Evolutionary conservation across 331 rosid species (phyloP), one percentile per base, ranked within the genome.

Genomic region (Spiraea crenata): DNA sequence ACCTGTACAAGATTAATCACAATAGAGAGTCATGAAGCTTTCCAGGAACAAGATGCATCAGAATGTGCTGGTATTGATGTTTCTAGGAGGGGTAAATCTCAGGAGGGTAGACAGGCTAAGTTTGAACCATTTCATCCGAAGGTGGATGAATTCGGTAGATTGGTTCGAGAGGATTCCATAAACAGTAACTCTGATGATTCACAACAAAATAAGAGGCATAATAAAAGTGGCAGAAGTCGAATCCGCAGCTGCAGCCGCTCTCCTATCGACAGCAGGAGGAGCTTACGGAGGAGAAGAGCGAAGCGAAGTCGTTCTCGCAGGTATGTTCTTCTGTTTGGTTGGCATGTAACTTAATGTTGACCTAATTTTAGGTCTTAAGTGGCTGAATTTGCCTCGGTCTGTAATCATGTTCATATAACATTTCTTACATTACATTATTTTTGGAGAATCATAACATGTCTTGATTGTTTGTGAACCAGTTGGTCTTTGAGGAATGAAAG

Each of bases 121-220:
- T 16, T 68, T 55, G 84, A 83, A 75, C 51, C 73, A 49, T 81
- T 78, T 80, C 77, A 80, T 41, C 52, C 75, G 25, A 84, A 87
- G 81, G 90, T 89, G 57, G 99, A 95, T 76, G 84, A 91, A 82
- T 95, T 87, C 48, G 99, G 99, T 74, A 95, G 99, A 76, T 73
- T 89, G 76, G 81, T 73, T 13, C 84, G 80, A 77, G 99, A 89
- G 66, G 89, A 87, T 82, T 73, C 82, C 65, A 70, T 85, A 80
- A 95, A 87, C 74, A 89, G 95, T 62, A 89, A 82, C 58, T 86
- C 90, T 69, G 96, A 86, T 58, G 88, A 81, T 76, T 85, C 88
- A 77, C 71, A 19, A 76, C 48, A 81, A 80, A 70, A 39, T 73
- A 73, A 74, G 50, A 86, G 87, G 80, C 58, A 9, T 12, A 66